Evolutionary conservation across 179 eudicot genomes (phyloP), one percentile per base, ranked within the genome.

Genomic region (Actinidia arguta): DNA sequence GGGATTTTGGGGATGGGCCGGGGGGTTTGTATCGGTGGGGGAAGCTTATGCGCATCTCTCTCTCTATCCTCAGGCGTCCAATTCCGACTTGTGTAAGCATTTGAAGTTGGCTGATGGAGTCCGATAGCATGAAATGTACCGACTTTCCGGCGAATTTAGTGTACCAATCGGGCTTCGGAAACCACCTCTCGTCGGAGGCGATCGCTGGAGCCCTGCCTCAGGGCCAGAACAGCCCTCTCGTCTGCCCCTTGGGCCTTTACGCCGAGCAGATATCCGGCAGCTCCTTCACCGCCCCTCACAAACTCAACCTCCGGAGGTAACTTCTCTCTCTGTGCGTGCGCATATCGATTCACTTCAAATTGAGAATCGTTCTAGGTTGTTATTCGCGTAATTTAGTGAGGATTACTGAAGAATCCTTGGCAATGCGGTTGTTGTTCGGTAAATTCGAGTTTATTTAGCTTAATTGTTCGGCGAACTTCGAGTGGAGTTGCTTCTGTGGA

Each of bases 201-300:
- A 69, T 96, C 59, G 81, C 90, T 68, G 99, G 98, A 87, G 96
- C 98, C 75, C 84, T 95, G 17, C 99, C 99, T 31, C 67, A 73
- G 25, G 91, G 87, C 4, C 99, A 96, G 84, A 96, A 96, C 88
- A 96, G 88, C 77, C 99, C 99, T 1, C 94, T 96, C 27, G 14
- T 89, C 4, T 96, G 99, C 81, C 98, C 99, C 3, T 91, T 73
- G 78, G 98, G 99, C 47, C 94, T 96, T 56, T 96, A 96, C 78
- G 99, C 99, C 46, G 99, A 96, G 89, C 99, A 96, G 70, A 89
- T 96, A 73, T 96, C 99, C 74, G 99, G 99, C 78, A 93, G 98
- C 78, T 90, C 99, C 74, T 96, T 96, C 86, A 96, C 99, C 72
- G 88, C 98, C 64, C 98, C 99, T 80, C 96, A 98, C 73, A 91